A percentile compares a stretch with the other conserved stretches of the same genome.
Conservation (phyloP, 2,329 filamentous ascomycete species). For the Blumeria graminis region DNA sequence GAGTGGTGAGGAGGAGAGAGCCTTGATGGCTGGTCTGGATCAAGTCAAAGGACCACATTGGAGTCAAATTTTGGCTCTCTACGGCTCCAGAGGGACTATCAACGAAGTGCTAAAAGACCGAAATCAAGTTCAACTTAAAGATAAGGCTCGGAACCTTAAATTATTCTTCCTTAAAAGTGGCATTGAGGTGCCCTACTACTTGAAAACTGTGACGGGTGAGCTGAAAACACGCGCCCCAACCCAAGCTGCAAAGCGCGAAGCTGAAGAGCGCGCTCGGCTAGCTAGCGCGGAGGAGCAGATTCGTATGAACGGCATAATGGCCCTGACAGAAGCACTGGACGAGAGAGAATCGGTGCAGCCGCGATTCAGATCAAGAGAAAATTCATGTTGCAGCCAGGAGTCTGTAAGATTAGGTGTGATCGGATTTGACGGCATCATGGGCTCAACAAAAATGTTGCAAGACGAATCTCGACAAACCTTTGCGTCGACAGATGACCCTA, state of each 20-base stretch:
- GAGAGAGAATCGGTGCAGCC: neutral
- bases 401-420: no score
- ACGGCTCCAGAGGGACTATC: constrained; percentile 55
- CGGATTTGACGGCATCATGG: no score
- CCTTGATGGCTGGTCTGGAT: constrained; percentile 69
- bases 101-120: constrained; percentile 69
- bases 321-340: neutral
- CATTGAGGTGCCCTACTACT: constrained; percentile 70
- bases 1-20: constrained; percentile 75
- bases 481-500: no score
- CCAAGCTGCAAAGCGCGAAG: constrained; percentile 44
- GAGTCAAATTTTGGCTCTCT: constrained; percentile 73
- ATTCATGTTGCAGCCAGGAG: neutral
- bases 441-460: no score
- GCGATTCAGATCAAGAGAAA: neutral
- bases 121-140: constrained; percentile 78
- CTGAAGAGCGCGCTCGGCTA: constrained; percentile 32
- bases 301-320: neutral
- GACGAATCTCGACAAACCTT: no score
- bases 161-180: constrained; percentile 80
- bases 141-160: constrained; percentile 77
- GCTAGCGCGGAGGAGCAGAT: neutral
- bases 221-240: constrained; percentile 64
- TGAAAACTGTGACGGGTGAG: constrained; percentile 74
- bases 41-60: constrained; percentile 78